Base-by-base conservation (phyloP, 768 basidiomycete genomes). In the Naganishia friedmannii region DNA sequence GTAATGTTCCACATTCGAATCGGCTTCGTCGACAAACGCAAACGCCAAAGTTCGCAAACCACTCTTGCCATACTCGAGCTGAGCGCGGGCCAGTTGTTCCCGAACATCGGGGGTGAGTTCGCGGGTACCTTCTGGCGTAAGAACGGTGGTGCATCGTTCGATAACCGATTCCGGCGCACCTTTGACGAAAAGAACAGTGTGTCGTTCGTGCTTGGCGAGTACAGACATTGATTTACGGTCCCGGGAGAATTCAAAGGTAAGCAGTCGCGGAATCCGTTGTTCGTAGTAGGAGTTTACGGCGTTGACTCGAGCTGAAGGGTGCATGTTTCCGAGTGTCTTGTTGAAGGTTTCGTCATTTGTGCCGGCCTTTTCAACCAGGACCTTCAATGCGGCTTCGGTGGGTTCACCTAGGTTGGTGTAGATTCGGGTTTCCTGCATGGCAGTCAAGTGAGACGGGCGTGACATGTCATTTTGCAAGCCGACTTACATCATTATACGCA, bases 201-300 rank as follows among this genome's bases (percentile, higher is more conserved):
- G 82, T 1, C 86, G 86, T 68, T 87, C 86, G 67, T 87, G 85
- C 71, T 83, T 86, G 46, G 92, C 90, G 63, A 98, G 87, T 65
- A 97, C 94, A 26, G 95, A 96, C 95, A 98, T 98, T 88, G 94
- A 95, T 83, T 97, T 99, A 78, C 95, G 90, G 82, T 98, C 95
- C 23, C 95, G 88, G 26, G 93, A 92, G 82, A 99, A 98, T 81
- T 99, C 95, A 81, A 99, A 95, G 9, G 94, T 99, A 75, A 96
- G 83, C 17, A 96, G 85, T 69, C 93, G 88, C 21, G 88, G 84
- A 77, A 92, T 89, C 19, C 83, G 84, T 65, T 84, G 83, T 73
- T 93, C 92, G 80, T 92, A 89, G 81, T 88, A 85, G 42, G 90
- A 89, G 84, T 90, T 93, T 83, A 97, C 85, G 42, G 89, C 92